These are phyloP conservation scores for Hymenoscyphus occultus DNA, from an alignment of 2,329 filamentous ascomycete genomes.

Conservation along the genomic window DNA sequence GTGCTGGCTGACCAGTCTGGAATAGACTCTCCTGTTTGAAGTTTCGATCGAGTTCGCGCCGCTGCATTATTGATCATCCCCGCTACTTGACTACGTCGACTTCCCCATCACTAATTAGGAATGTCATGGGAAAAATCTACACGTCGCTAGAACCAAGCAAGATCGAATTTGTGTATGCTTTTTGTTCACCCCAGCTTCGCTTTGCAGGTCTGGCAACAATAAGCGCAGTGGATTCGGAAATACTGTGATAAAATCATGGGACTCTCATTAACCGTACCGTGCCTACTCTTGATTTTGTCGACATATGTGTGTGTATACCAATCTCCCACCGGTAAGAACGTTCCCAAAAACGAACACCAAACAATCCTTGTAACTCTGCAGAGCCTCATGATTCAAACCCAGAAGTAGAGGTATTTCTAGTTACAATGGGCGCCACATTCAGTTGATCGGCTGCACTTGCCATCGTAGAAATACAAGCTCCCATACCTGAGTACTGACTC, in stretches of 20 bases:
- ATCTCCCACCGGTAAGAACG: too few relatives aligned
- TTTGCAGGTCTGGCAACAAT: too few relatives aligned
- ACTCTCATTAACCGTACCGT: too few relatives aligned
- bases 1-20: background rate
- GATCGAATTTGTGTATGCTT: too few relatives aligned
- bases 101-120: background rate
- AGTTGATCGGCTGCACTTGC: constrained; percentile 40
- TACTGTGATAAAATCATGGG: too few relatives aligned
- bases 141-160: too few relatives aligned
- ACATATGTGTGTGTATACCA: too few relatives aligned
- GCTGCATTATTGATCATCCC: background rate
- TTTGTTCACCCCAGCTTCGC: too few relatives aligned
- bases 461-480: constrained; percentile 10
- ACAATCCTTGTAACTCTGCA: background rate
- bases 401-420: background rate
- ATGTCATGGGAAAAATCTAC: background rate
- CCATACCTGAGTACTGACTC: background rate
- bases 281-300: too few relatives aligned
- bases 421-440: constrained; percentile 41
- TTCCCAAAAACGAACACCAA: background rate
- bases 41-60: background rate
- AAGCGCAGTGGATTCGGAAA: too few relatives aligned
- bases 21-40: background rate
- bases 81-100: background rate
- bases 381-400: background rate